Percentiles rank a stretch among this genome's conserved stretches.
Evolutionary conservation across 495 filamentous ascomycete genomes (phyloP).

Genomic region (Daldinia concentrica): DNA sequence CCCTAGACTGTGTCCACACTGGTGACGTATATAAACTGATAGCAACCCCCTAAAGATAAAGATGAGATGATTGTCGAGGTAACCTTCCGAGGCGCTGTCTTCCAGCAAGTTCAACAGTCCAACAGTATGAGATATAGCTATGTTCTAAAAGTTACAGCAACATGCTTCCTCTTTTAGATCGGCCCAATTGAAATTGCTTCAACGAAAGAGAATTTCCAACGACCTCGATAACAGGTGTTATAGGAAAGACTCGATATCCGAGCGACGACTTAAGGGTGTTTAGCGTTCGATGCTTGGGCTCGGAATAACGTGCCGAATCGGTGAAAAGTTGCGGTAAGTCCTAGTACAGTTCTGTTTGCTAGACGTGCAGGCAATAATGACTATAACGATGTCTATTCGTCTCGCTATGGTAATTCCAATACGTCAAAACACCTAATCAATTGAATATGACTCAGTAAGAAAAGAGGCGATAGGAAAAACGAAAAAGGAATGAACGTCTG

Average conservation of each 20-base stretch:
- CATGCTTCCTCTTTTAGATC: constrained; percentile 28
- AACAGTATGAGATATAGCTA: constrained; percentile 11
- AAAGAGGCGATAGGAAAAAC: constrained; percentile 10
- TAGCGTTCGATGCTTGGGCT: constrained; percentile 23
- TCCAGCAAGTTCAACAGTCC: constrained; percentile 31
- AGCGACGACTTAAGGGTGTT: constrained; percentile 25
- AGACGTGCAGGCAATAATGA: constrained; percentile 4
- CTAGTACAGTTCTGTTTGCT: constrained; percentile 50
- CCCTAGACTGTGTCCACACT: not conserved
- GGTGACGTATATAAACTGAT: not conserved
- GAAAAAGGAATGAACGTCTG: constrained; percentile 4
- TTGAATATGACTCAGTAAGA: constrained; percentile 16
- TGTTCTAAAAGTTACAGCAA: constrained; percentile 30
- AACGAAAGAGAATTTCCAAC: constrained; percentile 1
- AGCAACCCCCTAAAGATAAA: not conserved
- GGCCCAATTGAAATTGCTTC: constrained; percentile 26
- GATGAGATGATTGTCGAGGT: not conserved
- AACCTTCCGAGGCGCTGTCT: not conserved
- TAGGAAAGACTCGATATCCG: constrained; percentile 17
- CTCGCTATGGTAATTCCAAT: constrained; percentile 10
- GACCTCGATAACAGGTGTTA: constrained; percentile 7
- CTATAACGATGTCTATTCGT: constrained; percentile 6
- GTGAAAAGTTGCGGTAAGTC: constrained; percentile 62
- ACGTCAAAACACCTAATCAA: constrained; percentile 37
- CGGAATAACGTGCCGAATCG: constrained; percentile 34